phyloP scores from a whole-genome alignment of 2,329 filamentous ascomycete species.

The Polytolypa hystricis region DNA sequence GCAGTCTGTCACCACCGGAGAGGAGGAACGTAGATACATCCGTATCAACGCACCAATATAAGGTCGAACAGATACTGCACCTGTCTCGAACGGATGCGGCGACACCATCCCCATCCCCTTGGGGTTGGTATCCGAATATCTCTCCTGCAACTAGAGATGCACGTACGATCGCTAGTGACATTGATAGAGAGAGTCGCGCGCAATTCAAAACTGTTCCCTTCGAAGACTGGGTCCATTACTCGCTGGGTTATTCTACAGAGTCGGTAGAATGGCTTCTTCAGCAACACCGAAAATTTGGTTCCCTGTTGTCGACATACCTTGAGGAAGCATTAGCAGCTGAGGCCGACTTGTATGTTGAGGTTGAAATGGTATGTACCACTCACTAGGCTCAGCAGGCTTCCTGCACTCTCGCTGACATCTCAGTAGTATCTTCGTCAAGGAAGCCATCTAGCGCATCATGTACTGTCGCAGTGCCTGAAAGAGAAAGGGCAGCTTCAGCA shows the following conservation, averaged over 20 bases:
- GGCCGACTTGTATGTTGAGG: conserved; percentile 21
- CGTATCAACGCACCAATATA: conserved; percentile 23
- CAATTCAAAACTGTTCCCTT: conserved; percentile 30
- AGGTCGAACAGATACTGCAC: conserved; percentile 29
- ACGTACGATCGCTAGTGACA: conserved; percentile 20
- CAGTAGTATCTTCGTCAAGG: conserved; percentile 23
- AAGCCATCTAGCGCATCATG: conserved; percentile 30
- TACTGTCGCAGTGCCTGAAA: conserved; percentile 22
- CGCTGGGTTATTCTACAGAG: conserved; percentile 23
- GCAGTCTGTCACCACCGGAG: too few species aligned
- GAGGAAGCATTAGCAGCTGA: conserved; percentile 21
- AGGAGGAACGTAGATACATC: too few species aligned
- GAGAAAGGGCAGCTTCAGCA: conserved; percentile 3
- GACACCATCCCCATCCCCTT: too few species aligned
- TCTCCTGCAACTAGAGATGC: conserved; percentile 15
- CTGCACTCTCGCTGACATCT: too few species aligned
- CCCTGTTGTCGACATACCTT: conserved; percentile 23
- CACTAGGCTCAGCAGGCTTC: too few species aligned
- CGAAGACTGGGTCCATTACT: conserved; percentile 30
- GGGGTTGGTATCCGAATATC: conserved; percentile 27
- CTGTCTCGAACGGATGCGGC: conserved; percentile 18
- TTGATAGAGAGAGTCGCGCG: conserved; percentile 30
- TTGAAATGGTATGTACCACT: conserved; percentile 23
- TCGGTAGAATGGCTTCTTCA: conserved; percentile 30
- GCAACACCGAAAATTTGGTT: conserved; percentile 27